A percentile compares a stretch with the other conserved stretches of the same genome.
Evolutionary conservation across 805 yeast genomes (phyloP).

Genomic region (Candida namnaoensis): DNA sequence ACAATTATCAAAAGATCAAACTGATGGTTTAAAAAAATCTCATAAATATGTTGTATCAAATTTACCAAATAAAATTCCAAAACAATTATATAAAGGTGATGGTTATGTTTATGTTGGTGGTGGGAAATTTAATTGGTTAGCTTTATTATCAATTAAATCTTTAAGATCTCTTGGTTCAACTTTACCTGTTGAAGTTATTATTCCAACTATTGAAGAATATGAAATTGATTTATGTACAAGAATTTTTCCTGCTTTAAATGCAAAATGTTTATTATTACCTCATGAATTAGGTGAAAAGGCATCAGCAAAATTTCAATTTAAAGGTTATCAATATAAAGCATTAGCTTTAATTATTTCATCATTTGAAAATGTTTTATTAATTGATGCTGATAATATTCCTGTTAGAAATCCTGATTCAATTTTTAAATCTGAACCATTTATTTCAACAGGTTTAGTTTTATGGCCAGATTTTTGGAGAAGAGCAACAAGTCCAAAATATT

Average conservation of each 20-base stretch:
- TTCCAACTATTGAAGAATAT: constrained; percentile 58
- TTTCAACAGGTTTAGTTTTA: constrained; percentile 38
- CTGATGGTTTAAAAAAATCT: constrained; percentile 32
- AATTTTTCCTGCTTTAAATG: constrained; percentile 54
- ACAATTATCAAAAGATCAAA: constrained; percentile 32
- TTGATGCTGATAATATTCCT: constrained; percentile 71
- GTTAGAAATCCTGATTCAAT: constrained; percentile 53
- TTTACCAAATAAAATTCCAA: constrained; percentile 41
- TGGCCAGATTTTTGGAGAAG: constrained; percentile 93
- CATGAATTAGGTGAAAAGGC: constrained; percentile 53
- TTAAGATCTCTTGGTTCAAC: constrained; percentile 39
- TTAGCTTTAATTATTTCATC: constrained; percentile 64
- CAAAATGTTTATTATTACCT: constrained; percentile 54
- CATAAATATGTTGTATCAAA: constrained; percentile 36
- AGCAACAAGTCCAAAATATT: constrained; percentile 67
- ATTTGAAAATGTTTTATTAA: constrained; percentile 62
- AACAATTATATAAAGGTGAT: constrained; percentile 36
- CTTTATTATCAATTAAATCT: constrained; percentile 39
- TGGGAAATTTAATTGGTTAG: constrained; percentile 47
- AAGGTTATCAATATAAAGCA: constrained; percentile 59
- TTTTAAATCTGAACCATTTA: constrained; percentile 50
- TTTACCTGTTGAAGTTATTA: constrained; percentile 64
- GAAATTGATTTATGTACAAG: constrained; percentile 57
- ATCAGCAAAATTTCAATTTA: constrained; percentile 38
- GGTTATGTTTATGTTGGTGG: constrained; percentile 64